These are phyloP conservation scores for Eremomyces bilateralis DNA, from an alignment of 495 filamentous ascomycete genomes.

Conservation along the genomic window DNA sequence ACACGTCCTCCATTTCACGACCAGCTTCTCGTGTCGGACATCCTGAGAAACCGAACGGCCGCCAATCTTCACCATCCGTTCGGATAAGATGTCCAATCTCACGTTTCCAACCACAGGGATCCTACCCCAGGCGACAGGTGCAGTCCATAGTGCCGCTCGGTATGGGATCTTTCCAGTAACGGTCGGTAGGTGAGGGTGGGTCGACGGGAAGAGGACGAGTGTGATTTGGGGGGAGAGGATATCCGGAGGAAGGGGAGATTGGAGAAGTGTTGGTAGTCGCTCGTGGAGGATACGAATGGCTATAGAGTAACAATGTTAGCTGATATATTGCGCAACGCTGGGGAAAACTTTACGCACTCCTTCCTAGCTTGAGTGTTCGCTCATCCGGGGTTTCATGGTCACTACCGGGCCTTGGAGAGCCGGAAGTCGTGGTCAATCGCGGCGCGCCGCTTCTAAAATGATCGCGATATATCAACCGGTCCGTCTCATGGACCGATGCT, in stretches of 20 bases:
- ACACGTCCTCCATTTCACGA: conserved; percentile 68
- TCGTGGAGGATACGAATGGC: conserved; percentile 72
- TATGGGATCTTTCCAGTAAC: conserved; percentile 82
- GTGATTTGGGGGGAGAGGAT: conserved; percentile 77
- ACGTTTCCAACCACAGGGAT: conserved; percentile 79
- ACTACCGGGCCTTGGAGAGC: neutral
- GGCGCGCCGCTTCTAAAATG: no score
- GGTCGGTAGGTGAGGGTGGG: conserved; percentile 81
- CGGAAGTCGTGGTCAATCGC: no score
- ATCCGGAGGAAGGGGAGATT: conserved; percentile 59
- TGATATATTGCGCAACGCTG: neutral
- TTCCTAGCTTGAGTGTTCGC: conserved; percentile 72
- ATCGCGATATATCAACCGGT: no score
- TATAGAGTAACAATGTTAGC: conserved; percentile 15
- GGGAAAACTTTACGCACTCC: conserved; percentile 34
- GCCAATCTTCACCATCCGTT: conserved; percentile 54
- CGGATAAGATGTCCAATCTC: conserved; percentile 62
- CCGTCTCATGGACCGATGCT: no score
- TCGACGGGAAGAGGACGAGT: conserved; percentile 91
- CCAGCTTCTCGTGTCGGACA: conserved; percentile 46
- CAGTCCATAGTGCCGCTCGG: conserved; percentile 82
- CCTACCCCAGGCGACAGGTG: conserved; percentile 84
- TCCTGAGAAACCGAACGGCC: conserved; percentile 16
- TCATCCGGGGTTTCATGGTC: conserved; percentile 40
- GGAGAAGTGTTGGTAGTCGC: conserved; percentile 66